phyloP scores from a whole-genome alignment of 1,284 basidiomycete species.

The Rhodotorula sp. region DNA sequence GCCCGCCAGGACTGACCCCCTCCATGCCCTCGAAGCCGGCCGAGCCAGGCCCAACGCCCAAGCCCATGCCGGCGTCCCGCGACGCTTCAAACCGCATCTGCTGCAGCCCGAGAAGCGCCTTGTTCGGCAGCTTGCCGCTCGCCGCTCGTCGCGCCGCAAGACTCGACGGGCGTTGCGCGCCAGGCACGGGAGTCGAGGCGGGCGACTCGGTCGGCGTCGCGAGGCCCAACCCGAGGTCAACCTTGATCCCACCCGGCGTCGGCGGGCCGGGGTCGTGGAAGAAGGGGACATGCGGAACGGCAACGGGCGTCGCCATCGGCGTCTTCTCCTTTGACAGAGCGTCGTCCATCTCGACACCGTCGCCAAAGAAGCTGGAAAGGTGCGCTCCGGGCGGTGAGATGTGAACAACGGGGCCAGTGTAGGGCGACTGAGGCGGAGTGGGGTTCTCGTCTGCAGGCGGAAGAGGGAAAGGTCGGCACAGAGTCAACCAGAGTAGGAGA shows the following conservation, averaged over 20 bases:
- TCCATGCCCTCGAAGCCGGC: conserved; percentile 28
- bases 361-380: conserved; percentile 5
- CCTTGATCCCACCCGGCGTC: conserved; percentile 2
- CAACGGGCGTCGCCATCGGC: background rate
- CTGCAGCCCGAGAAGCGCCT: conserved; percentile 34
- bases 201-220: background rate
- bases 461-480: background rate
- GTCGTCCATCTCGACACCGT: conserved; percentile 9
- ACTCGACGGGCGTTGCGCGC: background rate
- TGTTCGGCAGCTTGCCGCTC: conserved; percentile 32
- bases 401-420: conserved; percentile 7
- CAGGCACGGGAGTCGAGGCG: background rate
- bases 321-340: background rate
- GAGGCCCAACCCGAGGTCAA: conserved; percentile 1
- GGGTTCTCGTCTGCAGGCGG: conserved; percentile 30
- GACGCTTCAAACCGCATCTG: conserved; percentile 39
- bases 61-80: conserved; percentile 26
- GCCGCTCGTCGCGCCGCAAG: conserved; percentile 35
- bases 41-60: conserved; percentile 39
- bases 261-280: conserved; percentile 4
- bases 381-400: conserved; percentile 22
- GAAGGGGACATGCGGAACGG: conserved; percentile 1
- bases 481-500: background rate
- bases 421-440: conserved; percentile 35
- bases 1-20: conserved; percentile 15